These are phyloP conservation scores for Cyclotella sp. DNA, from an alignment of 108 stramenopile genomes.

Conservation along the genomic window DNA sequence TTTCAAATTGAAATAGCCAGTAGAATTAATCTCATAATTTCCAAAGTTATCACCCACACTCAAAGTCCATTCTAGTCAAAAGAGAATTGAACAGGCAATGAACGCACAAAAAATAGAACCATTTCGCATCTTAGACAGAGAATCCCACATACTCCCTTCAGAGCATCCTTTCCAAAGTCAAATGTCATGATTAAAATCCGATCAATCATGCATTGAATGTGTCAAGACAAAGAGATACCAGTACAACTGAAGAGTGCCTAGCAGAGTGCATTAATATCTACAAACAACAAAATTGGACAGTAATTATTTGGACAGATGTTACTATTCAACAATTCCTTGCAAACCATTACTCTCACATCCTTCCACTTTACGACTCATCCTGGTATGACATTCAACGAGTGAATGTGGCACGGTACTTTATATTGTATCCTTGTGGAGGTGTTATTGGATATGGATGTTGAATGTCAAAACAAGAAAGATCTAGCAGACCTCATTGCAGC, in stretches of 20 bases:
- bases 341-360: constrained; percentile 33
- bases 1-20: too few relatives aligned
- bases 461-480: constrained; percentile 19
- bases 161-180: neutral
- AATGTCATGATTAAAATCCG: constrained; percentile 1
- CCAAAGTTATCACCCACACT: too few relatives aligned
- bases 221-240: constrained; percentile 23
- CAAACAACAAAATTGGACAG: constrained; percentile 24
- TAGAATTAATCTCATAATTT: too few relatives aligned
- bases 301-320: constrained; percentile 55
- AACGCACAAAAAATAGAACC: neutral
- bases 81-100: too few relatives aligned
- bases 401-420: constrained; percentile 57
- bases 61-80: too few relatives aligned
- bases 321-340: constrained; percentile 37
- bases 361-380: constrained; percentile 37
- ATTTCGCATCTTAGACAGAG: neutral
- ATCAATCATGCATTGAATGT: constrained; percentile 22
- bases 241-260: neutral
- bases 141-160: neutral
- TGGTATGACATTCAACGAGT: constrained; percentile 50
- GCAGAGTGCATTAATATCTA: constrained; percentile 11
- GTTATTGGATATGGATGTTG: constrained; percentile 20
- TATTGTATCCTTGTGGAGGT: constrained; percentile 40
- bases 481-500: constrained; percentile 8